A percentile compares a stretch with the other conserved stretches of the same genome.
phyloP scores from a whole-genome alignment of 2,329 filamentous ascomycete genomes.

The Teratosphaeria nubilosa region DNA sequence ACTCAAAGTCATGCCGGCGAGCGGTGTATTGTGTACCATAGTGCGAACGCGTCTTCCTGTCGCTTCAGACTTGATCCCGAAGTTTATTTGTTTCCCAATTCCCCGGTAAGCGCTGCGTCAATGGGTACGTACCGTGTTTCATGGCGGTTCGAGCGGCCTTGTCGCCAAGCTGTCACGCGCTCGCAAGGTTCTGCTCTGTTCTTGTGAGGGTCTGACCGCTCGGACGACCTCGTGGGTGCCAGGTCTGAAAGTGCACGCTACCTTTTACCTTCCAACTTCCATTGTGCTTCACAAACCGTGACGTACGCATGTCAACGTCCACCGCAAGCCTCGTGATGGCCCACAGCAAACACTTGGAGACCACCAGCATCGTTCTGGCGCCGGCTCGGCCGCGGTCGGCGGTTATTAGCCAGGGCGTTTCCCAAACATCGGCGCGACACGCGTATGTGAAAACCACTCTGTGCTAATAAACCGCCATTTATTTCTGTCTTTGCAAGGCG shows the following conservation, averaged over 20 bases:
- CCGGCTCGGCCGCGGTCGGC: too few relatives aligned
- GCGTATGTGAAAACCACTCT: neutral
- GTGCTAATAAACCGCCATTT: too few relatives aligned
- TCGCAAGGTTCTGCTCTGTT: neutral
- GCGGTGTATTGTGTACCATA: conserved; percentile 7
- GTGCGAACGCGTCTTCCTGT: neutral
- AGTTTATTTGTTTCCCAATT: neutral
- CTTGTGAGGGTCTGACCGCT: too few relatives aligned
- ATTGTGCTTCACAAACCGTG: too few relatives aligned
- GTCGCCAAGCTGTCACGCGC: neutral
- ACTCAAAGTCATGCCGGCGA: conserved; percentile 2
- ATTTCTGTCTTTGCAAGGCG: neutral
- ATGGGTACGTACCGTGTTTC: neutral
- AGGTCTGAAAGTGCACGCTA: neutral
- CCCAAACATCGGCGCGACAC: neutral
- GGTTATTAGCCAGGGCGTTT: too few relatives aligned
- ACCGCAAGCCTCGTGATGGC: neutral
- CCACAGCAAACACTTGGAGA: too few relatives aligned
- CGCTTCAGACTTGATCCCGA: neutral
- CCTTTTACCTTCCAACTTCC: neutral
- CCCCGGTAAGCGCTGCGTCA: neutral
- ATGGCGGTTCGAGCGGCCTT: neutral
- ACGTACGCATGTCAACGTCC: too few relatives aligned
- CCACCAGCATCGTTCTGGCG: too few relatives aligned
- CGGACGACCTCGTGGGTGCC: too few relatives aligned